Percentiles rank a stretch among this genome's conserved stretches.
Evolutionary conservation across 257 asterid genomes (phyloP).

Genomic region (Gentiana dahurica): DNA sequence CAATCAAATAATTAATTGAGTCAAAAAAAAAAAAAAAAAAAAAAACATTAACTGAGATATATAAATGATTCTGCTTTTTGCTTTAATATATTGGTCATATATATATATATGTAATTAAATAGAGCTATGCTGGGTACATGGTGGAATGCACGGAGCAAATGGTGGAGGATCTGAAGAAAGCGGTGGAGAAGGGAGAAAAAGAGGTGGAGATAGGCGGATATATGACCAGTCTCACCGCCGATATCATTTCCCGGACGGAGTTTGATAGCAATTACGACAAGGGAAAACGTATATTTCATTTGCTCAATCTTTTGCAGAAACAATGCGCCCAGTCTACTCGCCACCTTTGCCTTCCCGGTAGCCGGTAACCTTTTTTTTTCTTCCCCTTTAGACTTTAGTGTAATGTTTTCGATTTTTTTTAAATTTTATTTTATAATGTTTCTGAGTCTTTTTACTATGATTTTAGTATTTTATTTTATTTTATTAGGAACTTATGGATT

Average conservation of each 20-base stretch:
- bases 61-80: not conserved
- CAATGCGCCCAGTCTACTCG: slow-evolving; percentile 57
- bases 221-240: slow-evolving; percentile 80
- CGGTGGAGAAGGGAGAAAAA: slow-evolving; percentile 22
- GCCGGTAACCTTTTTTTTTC: slow-evolving; percentile 37
- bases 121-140: slow-evolving; percentile 82
- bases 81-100: not conserved
- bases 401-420: too few relatives aligned
- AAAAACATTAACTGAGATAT: not conserved
- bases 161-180: slow-evolving; percentile 34
- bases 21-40: too few relatives aligned
- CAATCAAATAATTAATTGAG: too few relatives aligned
- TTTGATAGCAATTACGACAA: slow-evolving; percentile 67
- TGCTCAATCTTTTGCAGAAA: slow-evolving; percentile 46
- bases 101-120: not conserved
- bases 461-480: too few relatives aligned
- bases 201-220: slow-evolving; percentile 76
- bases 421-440: too few relatives aligned
- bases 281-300: slow-evolving; percentile 64
- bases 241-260: slow-evolving; percentile 74
- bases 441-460: too few relatives aligned
- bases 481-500: too few relatives aligned
- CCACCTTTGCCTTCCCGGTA: slow-evolving; percentile 71
- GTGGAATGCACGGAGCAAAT: slow-evolving; percentile 61
- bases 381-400: too few relatives aligned